Base-by-base conservation (phyloP, 768 basidiomycete genomes). In the Vishniacozyma victoriae region DNA sequence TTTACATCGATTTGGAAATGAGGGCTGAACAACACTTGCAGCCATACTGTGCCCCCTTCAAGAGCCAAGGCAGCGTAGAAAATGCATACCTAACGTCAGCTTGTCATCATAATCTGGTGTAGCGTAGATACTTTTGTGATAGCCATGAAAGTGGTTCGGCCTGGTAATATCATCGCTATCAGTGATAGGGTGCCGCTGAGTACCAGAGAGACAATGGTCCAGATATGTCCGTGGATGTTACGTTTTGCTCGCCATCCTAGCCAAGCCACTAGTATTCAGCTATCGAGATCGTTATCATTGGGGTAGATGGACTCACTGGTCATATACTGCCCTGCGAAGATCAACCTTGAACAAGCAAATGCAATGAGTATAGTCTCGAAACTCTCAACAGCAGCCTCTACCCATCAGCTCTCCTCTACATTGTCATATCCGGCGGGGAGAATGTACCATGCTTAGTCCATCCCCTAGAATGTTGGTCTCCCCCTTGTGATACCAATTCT, bases 311-410 rank as follows among this genome's bases (percentile, higher is more conserved):
- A 57, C 57, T 33, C 23, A 64, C 62, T 44, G 18, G 60, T 18
- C 1, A 40, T 5, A 35, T 62, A 59, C 31, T 64, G 62, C 14
- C 56, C 6, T 1, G 49, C 42, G 12, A 64, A 29, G 19, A 61
- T 24, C 4, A 23, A 48, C n/a, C 62, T 35, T 1, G 59, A 59
- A 11, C 48, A 43, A 3, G 46, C 45, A 44, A 56, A 61, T n/a
- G 60, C 56, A 6, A 55, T 38, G 4, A 52, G 41, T 1, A 64
- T 55, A 26, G 62, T 59, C 6, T n/a, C 43, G 41, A 60, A 64
- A 41, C 54, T 54, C 15, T 57, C 44, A 15, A 38, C 41, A 3
- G 59, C 52, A 9, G 48, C 44, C 14, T 37, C 55, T 57, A 36
- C 14, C 15, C n/a, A 9, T 18, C 20, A n/a, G n/a, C n/a, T n/a